A percentile compares a stretch with the other conserved stretches of the same genome.
These are phyloP conservation scores for Helicocarpus griseus DNA, from an alignment of 2,329 filamentous ascomycete species.

Conservation along the genomic window DNA sequence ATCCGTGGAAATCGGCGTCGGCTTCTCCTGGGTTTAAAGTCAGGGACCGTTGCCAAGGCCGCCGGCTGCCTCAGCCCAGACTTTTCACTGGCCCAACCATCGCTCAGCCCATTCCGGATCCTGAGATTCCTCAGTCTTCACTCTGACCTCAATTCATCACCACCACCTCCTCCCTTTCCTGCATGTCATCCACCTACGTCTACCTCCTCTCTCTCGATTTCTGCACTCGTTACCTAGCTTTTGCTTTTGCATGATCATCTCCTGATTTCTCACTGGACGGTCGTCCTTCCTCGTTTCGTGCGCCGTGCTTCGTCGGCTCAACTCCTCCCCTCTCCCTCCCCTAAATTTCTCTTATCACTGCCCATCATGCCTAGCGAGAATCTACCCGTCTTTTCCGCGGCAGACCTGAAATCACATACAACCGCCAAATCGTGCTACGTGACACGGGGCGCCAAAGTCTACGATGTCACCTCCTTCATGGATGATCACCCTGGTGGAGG, in stretches of 20 bases:
- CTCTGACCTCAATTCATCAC: too few species aligned
- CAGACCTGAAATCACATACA: conserved; percentile 75
- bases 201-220: neutral
- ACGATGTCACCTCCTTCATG: conserved; percentile 87
- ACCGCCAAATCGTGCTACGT: conserved; percentile 82
- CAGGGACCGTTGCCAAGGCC: neutral
- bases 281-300: neutral
- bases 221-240: neutral
- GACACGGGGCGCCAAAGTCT: conserved; percentile 79
- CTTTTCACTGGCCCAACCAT: neutral
- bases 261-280: neutral
- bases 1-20: too few species aligned
- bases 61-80: neutral
- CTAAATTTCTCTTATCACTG: neutral
- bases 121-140: neutral
- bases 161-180: neutral
- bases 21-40: neutral
- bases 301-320: neutral
- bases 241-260: neutral
- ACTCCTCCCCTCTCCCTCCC: neutral
- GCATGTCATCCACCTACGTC: neutral
- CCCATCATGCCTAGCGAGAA: conserved; percentile 63
- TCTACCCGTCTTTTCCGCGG: conserved; percentile 70
- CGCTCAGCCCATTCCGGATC: neutral
- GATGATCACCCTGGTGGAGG: conserved; percentile 83